phyloP scores from a whole-genome alignment of 805 yeast genomes.

The Candida maltosa region DNA sequence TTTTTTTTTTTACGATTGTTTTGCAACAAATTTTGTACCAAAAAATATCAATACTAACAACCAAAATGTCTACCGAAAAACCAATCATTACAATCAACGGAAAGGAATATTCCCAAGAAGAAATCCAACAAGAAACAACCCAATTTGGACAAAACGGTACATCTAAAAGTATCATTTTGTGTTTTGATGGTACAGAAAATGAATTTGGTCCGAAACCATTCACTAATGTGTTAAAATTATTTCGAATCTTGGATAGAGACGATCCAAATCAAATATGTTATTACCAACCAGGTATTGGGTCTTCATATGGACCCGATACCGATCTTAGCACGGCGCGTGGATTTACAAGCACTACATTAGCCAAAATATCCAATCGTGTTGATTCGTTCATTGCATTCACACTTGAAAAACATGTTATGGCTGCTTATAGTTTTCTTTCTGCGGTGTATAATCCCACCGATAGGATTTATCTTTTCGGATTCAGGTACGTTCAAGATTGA shows the following conservation, averaged over 20 bases:
- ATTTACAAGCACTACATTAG: conserved; percentile 8
- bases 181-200: conserved; percentile 63
- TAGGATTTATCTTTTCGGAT: conserved; percentile 55
- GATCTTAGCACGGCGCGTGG: conserved; percentile 17
- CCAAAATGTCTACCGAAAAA: not conserved
- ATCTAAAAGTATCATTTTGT: conserved; percentile 36
- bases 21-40: conserved; percentile 1
- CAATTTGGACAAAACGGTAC: not conserved
- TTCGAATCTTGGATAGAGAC: conserved; percentile 48
- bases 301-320: conserved; percentile 41
- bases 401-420: conserved; percentile 53
- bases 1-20: not conserved
- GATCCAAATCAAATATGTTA: conserved; percentile 49
- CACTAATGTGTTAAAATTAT: conserved; percentile 53
- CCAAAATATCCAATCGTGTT: conserved; percentile 10
- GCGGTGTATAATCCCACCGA: conserved; percentile 48
- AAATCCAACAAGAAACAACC: conserved; percentile 1
- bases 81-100: conserved; percentile 1
- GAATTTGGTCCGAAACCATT: conserved; percentile 55
- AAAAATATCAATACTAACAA: not conserved
- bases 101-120: conserved; percentile 1
- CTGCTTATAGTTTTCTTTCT: conserved; percentile 55
- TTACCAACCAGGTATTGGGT: conserved; percentile 70
- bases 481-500: conserved; percentile 26
- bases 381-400: conserved; percentile 54